Evolutionary conservation across 1,284 basidiomycete species (phyloP), one percentile per base, ranked within the genome.

Genomic region (Tylopilus orsonianus): DNA sequence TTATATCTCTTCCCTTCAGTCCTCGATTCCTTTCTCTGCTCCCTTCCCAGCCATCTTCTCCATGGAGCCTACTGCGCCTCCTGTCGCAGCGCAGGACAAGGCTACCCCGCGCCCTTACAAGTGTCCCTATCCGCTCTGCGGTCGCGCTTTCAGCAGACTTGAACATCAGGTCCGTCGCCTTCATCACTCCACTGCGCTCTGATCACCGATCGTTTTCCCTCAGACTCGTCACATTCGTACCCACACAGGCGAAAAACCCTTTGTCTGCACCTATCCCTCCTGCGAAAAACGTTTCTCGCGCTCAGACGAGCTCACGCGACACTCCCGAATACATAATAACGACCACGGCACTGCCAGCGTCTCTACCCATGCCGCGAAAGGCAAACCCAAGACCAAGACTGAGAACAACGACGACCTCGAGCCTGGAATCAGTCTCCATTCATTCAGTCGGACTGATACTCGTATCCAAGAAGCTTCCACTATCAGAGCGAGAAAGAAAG

Each of bases 281-380:
- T 99, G 96, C 78, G 95, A 97, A 71, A 99, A 98, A 71, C 89
- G 94, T 23, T 99, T 99, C 71, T 96, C 92, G 26, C 86, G 96
- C 54, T 95, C 92, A 16, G 96, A 99, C 73, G 96, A 99, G 71
- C 82, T 99, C 57, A 99, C 96, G 19, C 82, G 96, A 49, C 96
- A 99, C 64, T 88, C 92, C 0, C 83, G 96, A 48, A 99, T 98
- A 60, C 96, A 99, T 70, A 85, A 72, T 57, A 83, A 79, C 57
- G 75, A 83, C 61, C 69, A 70, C 50, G 70, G 58, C 45, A 50
- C 60, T 44, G 46, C 57, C 46, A 29, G 52, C 20, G 56, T 67
- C 48, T 58, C 70, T 18, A 39, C 57, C 35, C 60, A 52, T 52
- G 49, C 49, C 44, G 19, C 49, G 38, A 72, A 70, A 50, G 55